phyloP scores from a whole-genome alignment of 495 filamentous ascomycete genomes.

The Physcia stellaris region DNA sequence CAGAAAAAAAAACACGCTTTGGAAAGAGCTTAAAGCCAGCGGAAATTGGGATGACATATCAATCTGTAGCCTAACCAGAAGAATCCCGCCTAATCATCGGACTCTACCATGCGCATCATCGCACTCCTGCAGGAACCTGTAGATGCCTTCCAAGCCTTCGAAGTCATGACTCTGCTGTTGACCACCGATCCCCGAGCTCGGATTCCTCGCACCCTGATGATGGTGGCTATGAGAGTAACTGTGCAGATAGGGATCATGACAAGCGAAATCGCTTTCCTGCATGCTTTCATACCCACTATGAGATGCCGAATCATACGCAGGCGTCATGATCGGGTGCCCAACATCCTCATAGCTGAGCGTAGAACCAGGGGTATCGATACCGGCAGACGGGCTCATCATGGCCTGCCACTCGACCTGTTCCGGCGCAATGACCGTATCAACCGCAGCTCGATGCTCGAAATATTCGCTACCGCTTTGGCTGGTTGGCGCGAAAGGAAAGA shows the following conservation, averaged over 20 bases:
- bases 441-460: conserved; percentile 6
- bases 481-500: conserved; percentile 76
- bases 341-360: conserved; percentile 20
- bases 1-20: too few species aligned
- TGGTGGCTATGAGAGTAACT: too few species aligned
- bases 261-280: conserved; percentile 21
- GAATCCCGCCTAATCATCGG: too few species aligned
- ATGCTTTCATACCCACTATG: conserved; percentile 19
- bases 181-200: conserved; percentile 14
- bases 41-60: too few species aligned
- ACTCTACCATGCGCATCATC: too few species aligned
- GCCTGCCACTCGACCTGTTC: conserved; percentile 38
- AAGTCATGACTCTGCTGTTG: conserved; percentile 34
- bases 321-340: neutral
- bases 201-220: conserved; percentile 23
- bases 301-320: conserved; percentile 3
- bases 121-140: conserved; percentile 76
- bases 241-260: conserved; percentile 31
- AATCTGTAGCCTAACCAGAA: too few species aligned
- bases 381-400: conserved; percentile 37
- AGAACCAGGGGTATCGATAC: conserved; percentile 13
- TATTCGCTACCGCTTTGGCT: conserved; percentile 15
- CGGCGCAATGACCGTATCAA: conserved; percentile 15
- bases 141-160: conserved; percentile 75
- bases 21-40: too few species aligned